phyloP scores from a whole-genome alignment of 306 rosid species.

The Mimosa bimucronata region DNA sequence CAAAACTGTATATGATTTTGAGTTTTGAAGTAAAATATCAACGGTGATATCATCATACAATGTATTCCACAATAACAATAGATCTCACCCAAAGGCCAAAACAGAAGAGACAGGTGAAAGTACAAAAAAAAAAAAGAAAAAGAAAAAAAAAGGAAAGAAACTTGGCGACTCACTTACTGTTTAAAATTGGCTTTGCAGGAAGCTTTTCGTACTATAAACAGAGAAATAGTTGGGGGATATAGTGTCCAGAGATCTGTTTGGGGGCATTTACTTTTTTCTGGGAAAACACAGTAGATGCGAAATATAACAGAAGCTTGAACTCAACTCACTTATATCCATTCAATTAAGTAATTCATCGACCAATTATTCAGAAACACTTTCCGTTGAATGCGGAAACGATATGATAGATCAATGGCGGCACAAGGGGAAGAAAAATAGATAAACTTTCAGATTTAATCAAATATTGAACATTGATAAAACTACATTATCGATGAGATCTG shows the following conservation, averaged over 20 bases:
- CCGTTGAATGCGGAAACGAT: conserved; percentile 13
- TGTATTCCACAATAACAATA: not conserved
- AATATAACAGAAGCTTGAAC: conserved; percentile 5
- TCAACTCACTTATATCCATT: conserved; percentile 17
- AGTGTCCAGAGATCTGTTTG: conserved; percentile 18
- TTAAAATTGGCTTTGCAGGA: conserved; percentile 12
- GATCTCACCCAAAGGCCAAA: conserved; percentile 22
- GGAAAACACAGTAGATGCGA: conserved; percentile 22
- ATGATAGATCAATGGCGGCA: not conserved
- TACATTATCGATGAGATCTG: conserved; percentile 69
- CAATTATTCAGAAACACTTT: conserved; percentile 13
- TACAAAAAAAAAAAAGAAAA: not conserved
- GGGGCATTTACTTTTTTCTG: not conserved
- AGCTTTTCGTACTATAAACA: conserved; percentile 17
- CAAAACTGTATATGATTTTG: not conserved
- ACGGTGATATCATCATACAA: not conserved
- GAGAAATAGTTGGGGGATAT: not conserved
- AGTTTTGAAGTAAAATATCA: not conserved
- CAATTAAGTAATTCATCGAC: conserved; percentile 11
- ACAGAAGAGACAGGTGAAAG: not conserved
- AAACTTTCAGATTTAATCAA: not conserved
- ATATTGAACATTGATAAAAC: conserved; percentile 22
- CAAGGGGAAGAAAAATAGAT: not conserved
- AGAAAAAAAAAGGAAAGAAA: not conserved
- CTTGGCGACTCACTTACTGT: not conserved